Percentiles rank a stretch among this genome's conserved stretches.
phyloP scores from a whole-genome alignment of 2,329 filamentous ascomycete species.

The Verticillium isaacii region DNA sequence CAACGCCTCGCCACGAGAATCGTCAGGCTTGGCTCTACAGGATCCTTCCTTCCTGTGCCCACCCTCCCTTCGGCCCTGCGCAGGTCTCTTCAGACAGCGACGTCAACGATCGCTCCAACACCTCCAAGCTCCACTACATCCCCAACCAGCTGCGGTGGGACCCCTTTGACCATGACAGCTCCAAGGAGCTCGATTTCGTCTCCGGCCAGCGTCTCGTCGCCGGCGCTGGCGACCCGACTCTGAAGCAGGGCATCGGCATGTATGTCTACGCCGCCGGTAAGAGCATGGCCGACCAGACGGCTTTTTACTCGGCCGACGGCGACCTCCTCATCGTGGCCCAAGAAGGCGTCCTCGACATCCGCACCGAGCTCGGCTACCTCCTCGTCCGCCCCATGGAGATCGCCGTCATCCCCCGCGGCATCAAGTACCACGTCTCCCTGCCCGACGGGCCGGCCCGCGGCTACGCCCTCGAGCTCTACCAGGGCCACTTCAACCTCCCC shows the following conservation, averaged over 20 bases:
- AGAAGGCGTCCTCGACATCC: constrained; percentile 68
- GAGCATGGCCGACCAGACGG: constrained; percentile 68
- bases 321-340: constrained; percentile 75
- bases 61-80: constrained; percentile 50
- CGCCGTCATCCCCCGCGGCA: constrained; percentile 67
- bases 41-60: constrained; percentile 59
- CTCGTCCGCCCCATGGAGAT: constrained; percentile 77
- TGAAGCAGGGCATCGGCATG: constrained; percentile 76
- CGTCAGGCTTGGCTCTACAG: constrained; percentile 71
- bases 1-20: constrained; percentile 63
- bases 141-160: constrained; percentile 82
- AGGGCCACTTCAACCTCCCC: constrained; percentile 67
- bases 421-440: constrained; percentile 69
- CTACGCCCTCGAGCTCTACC: constrained; percentile 71
- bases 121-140: constrained; percentile 60
- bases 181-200: constrained; percentile 43
- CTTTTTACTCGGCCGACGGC: constrained; percentile 81
- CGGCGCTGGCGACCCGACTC: constrained; percentile 72
- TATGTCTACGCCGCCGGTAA: constrained; percentile 75
- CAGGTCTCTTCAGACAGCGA: neutral
- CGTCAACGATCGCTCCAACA: constrained; percentile 13
- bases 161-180: constrained; percentile 66
- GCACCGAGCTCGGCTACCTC: constrained; percentile 70
- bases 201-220: constrained; percentile 64
- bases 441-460: constrained; percentile 59